Conservation (phyloP, 2,329 filamentous ascomycete species). For the Xylariaceae sp. region DNA sequence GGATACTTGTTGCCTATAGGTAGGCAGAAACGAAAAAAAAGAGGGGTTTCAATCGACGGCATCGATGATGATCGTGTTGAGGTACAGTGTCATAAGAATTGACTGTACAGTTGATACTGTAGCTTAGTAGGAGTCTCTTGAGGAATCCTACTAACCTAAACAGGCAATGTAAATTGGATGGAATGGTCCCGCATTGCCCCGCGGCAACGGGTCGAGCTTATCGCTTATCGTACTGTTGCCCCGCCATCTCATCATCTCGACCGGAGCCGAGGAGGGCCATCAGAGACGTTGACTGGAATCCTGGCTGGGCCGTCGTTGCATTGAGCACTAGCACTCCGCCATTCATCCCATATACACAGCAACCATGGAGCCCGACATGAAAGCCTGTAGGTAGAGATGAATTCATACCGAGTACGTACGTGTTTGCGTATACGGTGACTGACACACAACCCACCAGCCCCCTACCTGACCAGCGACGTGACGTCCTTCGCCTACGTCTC, state of each 20-base stretch:
- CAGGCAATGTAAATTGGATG: background rate
- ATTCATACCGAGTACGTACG: too few species aligned
- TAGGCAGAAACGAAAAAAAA: too few species aligned
- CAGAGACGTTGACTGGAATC: background rate
- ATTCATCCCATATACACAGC: background rate
- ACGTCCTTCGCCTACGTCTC: conserved; percentile 84
- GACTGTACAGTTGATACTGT: too few species aligned
- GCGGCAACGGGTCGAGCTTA: background rate
- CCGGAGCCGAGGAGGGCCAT: too few species aligned
- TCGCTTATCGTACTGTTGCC: background rate
- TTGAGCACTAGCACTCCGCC: background rate
- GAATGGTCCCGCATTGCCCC: background rate
- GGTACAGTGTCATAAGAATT: too few species aligned
- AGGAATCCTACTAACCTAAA: background rate
- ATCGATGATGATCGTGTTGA: too few species aligned
- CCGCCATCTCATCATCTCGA: too few species aligned
- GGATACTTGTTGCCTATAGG: too few species aligned
- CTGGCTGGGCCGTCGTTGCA: background rate
- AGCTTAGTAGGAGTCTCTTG: background rate
- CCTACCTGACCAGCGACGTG: conserved; percentile 72
- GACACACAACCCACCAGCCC: conserved; percentile 45
- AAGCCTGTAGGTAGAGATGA: conserved; percentile 54
- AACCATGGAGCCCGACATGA: conserved; percentile 38
- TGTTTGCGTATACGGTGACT: background rate
- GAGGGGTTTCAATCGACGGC: too few species aligned